A percentile compares a stretch with the other conserved stretches of the same genome.
Evolutionary conservation across 2,329 filamentous ascomycete genomes (phyloP).

Genomic region (Ophiosphaerella korrae): DNA sequence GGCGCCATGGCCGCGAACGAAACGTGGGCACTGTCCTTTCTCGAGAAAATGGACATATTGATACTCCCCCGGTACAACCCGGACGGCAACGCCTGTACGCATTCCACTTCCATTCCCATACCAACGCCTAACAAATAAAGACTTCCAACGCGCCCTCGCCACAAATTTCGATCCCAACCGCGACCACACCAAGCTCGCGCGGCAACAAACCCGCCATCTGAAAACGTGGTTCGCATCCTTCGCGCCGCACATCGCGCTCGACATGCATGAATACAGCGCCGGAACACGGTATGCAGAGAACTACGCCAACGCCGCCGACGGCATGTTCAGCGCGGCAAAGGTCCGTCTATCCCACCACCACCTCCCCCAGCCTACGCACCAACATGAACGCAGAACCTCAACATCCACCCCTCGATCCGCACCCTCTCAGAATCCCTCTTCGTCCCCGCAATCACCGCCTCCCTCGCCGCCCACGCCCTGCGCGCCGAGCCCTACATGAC

Average conservation of each 20-base stretch:
- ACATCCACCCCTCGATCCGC: conserved; percentile 42
- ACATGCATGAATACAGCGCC: conserved; percentile 46
- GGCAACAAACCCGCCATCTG: conserved; percentile 44
- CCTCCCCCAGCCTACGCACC: neutral
- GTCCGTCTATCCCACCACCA: conserved; percentile 16
- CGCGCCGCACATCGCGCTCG: conserved; percentile 42
- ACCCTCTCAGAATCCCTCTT: conserved; percentile 42
- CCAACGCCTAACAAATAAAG: neutral
- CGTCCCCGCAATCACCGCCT: conserved; percentile 38
- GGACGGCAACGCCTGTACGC: conserved; percentile 39
- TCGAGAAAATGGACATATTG: conserved; percentile 42
- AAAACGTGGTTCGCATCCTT: conserved; percentile 40
- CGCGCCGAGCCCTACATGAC: conserved; percentile 45
- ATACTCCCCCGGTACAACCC: conserved; percentile 45
- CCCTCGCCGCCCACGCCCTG: conserved; percentile 31
- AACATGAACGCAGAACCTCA: conserved; percentile 34
- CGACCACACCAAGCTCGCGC: conserved; percentile 44
- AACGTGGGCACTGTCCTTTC: conserved; percentile 36
- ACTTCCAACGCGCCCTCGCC: conserved; percentile 43
- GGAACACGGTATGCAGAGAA: conserved; percentile 29
- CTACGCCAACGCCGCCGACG: conserved; percentile 44
- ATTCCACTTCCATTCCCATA: neutral
- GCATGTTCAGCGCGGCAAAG: conserved; percentile 43
- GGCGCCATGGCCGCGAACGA: conserved; percentile 43
- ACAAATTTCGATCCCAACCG: conserved; percentile 47